These are phyloP conservation scores for Ulota crispa DNA, from an alignment of 225 moss, liverwort and hornwort genomes.

Conservation along the genomic window DNA sequence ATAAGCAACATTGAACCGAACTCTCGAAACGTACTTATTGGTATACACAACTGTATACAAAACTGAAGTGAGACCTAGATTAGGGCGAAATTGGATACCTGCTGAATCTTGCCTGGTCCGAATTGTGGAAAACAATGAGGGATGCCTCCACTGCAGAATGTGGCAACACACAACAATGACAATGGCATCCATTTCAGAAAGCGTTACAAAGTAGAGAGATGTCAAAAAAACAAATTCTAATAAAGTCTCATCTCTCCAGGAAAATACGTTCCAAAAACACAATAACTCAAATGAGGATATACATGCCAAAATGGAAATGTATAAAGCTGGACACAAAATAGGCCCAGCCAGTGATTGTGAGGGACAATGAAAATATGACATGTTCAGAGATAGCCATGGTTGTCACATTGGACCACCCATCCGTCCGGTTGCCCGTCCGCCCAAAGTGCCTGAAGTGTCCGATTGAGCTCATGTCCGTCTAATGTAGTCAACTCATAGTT, in stretches of 20 bases:
- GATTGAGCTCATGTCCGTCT: no score
- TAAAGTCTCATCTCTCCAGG: not conserved
- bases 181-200: not conserved
- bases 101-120: constrained; percentile 74
- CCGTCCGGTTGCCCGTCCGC: no score
- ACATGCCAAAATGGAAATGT: not conserved
- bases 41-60: not conserved
- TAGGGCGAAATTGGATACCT: constrained; percentile 36
- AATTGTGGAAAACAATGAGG: constrained; percentile 88
- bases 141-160: constrained; percentile 65
- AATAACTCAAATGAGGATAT: not conserved
- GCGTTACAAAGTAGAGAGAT: not conserved
- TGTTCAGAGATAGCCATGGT: no score
- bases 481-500: no score
- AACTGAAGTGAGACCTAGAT: not conserved
- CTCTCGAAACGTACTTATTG: not conserved
- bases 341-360: not conserved
- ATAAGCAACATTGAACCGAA: not conserved
- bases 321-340: not conserved
- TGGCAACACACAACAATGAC: not conserved
- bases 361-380: not conserved
- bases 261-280: not conserved
- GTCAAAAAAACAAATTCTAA: not conserved
- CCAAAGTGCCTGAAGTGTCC: no score
- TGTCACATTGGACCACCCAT: no score